Percentiles rank a stretch among this genome's conserved stretches.
phyloP scores from a whole-genome alignment of 2,329 filamentous ascomycete species.

The Trichoderma sp. region DNA sequence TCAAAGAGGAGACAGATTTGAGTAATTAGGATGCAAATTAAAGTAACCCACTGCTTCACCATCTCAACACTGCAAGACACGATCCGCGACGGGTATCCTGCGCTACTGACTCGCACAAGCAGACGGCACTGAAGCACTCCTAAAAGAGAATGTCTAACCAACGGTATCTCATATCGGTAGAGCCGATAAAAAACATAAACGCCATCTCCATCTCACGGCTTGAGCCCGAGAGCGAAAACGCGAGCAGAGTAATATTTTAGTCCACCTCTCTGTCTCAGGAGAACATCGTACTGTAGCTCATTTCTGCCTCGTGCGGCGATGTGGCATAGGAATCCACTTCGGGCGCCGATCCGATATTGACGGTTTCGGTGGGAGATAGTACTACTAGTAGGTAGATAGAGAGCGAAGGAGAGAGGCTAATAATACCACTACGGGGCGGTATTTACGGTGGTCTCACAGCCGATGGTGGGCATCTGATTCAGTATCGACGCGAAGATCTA shows the following conservation, averaged over 20 bases:
- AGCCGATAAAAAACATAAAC: background rate
- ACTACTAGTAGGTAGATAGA: background rate
- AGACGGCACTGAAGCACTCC: background rate
- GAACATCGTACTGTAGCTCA: background rate
- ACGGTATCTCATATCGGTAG: background rate
- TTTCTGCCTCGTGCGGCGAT: background rate
- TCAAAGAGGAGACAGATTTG: background rate
- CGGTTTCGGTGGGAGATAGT: background rate
- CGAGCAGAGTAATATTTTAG: constrained; percentile 1
- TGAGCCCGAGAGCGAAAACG: background rate
- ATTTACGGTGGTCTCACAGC: background rate
- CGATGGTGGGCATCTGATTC: background rate
- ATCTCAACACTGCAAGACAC: background rate
- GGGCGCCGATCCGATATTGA: background rate
- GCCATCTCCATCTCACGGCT: background rate
- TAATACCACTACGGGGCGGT: background rate
- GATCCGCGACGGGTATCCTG: background rate
- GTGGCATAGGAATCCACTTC: background rate
- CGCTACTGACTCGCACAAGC: background rate
- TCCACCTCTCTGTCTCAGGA: background rate
- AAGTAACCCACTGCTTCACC: background rate
- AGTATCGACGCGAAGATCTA: background rate
- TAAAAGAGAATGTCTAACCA: background rate
- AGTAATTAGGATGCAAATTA: background rate
- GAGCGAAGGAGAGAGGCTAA: background rate